These are phyloP conservation scores for Phytophthora lateralis DNA, from an alignment of 352 stramenopile species.

Conservation along the genomic window DNA sequence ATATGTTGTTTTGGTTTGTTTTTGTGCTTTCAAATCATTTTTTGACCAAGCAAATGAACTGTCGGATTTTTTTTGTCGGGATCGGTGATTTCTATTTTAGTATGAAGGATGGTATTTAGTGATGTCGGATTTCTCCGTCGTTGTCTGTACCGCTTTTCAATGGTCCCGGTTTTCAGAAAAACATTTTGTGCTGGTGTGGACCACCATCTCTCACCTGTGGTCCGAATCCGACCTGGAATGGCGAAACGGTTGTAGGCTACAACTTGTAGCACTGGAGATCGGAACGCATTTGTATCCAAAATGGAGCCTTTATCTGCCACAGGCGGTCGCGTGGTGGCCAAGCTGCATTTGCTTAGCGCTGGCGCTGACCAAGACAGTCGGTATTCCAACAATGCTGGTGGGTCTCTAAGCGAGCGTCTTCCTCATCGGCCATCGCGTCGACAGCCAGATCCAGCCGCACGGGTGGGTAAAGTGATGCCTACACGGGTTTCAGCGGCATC, in stretches of 20 bases:
- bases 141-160: no score
- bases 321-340: constrained; percentile 23
- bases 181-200: no score
- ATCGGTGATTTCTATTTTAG: no score
- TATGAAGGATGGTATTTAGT: no score
- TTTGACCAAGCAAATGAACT: no score
- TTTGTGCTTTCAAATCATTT: no score
- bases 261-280: neutral
- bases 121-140: no score
- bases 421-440: constrained; percentile 17
- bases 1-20: no score
- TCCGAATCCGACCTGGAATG: neutral
- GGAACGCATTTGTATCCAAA: neutral
- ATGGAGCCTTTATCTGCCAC: constrained; percentile 37
- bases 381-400: constrained; percentile 9
- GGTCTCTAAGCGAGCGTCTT: constrained; percentile 21
- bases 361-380: neutral
- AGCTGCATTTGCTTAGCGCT: constrained; percentile 31
- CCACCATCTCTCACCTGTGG: no score
- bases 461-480: constrained; percentile 29
- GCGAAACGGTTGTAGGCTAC: constrained; percentile 25
- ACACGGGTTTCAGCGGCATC: constrained; percentile 39
- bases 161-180: no score
- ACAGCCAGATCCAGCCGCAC: constrained; percentile 1
- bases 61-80: no score